Conservation (phyloP, 169 alveolate species). For the Cyclospora cayetanensis region DNA sequence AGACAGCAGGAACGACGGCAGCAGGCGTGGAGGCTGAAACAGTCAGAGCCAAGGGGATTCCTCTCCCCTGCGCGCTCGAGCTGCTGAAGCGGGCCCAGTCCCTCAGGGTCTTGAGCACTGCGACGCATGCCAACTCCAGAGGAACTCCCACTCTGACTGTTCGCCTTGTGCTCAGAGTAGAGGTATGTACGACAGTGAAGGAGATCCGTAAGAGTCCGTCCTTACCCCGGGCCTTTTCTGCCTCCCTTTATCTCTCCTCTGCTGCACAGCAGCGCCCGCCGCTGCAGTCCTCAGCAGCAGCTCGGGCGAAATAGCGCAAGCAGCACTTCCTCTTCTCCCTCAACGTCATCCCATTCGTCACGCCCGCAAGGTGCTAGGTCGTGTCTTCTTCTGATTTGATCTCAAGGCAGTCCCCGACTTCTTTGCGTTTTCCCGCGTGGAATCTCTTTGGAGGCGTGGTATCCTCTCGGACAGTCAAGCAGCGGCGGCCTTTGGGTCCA, state of each 20-base stretch:
- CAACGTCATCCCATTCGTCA: too few relatives aligned
- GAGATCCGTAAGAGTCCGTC: too few relatives aligned
- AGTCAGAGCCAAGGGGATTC: not conserved
- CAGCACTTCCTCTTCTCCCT: too few relatives aligned
- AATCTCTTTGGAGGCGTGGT: not conserved
- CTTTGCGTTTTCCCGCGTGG: not conserved
- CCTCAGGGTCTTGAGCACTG: not conserved
- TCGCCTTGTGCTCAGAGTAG: not conserved
- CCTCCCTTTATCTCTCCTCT: not conserved
- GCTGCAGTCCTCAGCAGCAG: too few relatives aligned
- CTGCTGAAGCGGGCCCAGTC: not conserved
- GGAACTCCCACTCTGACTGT: not conserved
- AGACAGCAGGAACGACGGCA: not conserved
- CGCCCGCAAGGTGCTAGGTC: too few relatives aligned
- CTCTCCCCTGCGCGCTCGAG: not conserved
- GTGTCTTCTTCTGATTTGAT: not conserved
- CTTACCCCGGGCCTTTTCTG: not conserved
- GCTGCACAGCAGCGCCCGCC: too few relatives aligned
- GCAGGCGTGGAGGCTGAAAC: not conserved
- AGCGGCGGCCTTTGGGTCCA: not conserved
- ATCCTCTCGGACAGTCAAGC: not conserved
- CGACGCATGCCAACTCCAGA: not conserved
- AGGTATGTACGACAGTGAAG: not conserved
- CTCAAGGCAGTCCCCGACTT: not conserved
- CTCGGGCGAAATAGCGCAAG: too few relatives aligned